Percentiles rank a stretch among this genome's conserved stretches.
These are phyloP conservation scores for Cryptococcus sp. DNA, from an alignment of 1,284 basidiomycete species.

Conservation along the genomic window DNA sequence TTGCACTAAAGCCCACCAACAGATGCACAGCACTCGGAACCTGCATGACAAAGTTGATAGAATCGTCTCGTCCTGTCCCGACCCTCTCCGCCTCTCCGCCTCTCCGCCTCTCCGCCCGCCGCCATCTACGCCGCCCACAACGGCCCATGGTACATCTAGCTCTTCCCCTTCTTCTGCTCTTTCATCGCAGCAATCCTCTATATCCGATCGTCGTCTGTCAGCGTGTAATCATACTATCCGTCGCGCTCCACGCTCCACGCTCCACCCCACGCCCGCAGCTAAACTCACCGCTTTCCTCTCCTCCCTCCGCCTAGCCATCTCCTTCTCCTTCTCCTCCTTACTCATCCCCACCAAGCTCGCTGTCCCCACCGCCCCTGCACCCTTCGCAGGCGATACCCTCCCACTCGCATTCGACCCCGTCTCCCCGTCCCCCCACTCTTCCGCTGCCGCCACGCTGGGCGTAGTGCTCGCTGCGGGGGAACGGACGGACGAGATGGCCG, in stretches of 20 bases:
- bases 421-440: constrained; percentile 31
- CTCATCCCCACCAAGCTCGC: constrained; percentile 55
- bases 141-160: background rate
- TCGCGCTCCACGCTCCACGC: too few relatives aligned
- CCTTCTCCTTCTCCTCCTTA: constrained; percentile 83
- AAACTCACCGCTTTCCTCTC: constrained; percentile 62
- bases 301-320: constrained; percentile 82
- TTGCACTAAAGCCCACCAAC: too few relatives aligned
- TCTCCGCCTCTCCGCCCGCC: too few relatives aligned
- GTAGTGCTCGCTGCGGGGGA: constrained; percentile 4
- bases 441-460: constrained; percentile 7
- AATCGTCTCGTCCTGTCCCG: too few relatives aligned
- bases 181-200: constrained; percentile 50
- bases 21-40: too few relatives aligned
- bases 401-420: constrained; percentile 31
- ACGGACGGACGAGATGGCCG: background rate
- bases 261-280: too few relatives aligned
- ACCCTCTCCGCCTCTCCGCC: too few relatives aligned
- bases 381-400: constrained; percentile 3
- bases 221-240: background rate
- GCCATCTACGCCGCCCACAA: too few relatives aligned
- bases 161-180: constrained; percentile 41
- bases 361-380: constrained; percentile 20
- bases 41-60: too few relatives aligned
- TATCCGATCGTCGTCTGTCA: background rate